phyloP scores from a whole-genome alignment of 2,329 filamentous ascomycete species.

The Colletotrichum theobromicola region DNA sequence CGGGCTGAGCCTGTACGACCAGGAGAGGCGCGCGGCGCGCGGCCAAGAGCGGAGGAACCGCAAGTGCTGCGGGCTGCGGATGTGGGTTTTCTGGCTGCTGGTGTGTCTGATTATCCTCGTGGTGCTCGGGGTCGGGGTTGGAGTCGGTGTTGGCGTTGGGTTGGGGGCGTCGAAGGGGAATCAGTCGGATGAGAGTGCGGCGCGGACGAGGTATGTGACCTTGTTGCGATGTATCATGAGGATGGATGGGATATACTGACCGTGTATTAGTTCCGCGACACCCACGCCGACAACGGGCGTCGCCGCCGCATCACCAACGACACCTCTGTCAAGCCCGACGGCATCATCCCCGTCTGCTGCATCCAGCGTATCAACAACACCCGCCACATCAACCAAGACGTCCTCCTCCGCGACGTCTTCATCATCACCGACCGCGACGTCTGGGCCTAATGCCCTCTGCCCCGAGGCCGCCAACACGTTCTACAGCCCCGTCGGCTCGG shows the following conservation, averaged over 20 bases:
- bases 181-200: neutral
- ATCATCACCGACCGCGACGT: slow-evolving; percentile 27
- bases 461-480: slow-evolving; percentile 48
- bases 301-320: neutral
- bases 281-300: neutral
- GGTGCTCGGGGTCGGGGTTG: slow-evolving; percentile 43
- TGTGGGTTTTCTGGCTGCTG: slow-evolving; percentile 40
- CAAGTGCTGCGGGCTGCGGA: slow-evolving; percentile 30
- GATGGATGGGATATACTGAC: neutral
- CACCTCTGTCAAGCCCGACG: neutral
- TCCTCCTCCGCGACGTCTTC: slow-evolving; percentile 24
- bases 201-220: neutral
- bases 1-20: slow-evolving; percentile 14
- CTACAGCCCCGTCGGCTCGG: slow-evolving; percentile 45
- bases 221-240: neutral
- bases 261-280: neutral
- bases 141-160: slow-evolving; percentile 44
- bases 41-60: slow-evolving; percentile 23
- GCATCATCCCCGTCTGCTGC: neutral
- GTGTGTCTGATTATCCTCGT: slow-evolving; percentile 33
- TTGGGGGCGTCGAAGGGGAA: slow-evolving; percentile 11
- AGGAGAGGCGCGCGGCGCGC: slow-evolving; percentile 4
- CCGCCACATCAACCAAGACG: neutral
- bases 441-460: slow-evolving; percentile 36
- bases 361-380: neutral